Evolutionary conservation across 495 filamentous ascomycete species (phyloP).

Genomic region (Hypoxylon intermedium): DNA sequence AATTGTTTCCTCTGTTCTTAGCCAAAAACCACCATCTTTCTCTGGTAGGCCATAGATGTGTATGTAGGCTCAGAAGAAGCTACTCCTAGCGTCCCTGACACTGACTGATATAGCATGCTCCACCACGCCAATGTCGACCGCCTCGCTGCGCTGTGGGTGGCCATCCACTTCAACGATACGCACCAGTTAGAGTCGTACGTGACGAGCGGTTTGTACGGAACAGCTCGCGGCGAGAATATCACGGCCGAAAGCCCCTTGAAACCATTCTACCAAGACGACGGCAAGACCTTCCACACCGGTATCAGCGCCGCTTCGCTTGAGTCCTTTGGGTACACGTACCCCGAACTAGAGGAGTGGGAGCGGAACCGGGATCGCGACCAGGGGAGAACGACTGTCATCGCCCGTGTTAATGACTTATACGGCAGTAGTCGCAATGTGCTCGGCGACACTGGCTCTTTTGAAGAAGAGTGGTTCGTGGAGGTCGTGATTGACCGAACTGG

Average conservation of each 20-base stretch:
- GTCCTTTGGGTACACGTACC: conserved; percentile 57
- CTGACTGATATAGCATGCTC: conserved; percentile 46
- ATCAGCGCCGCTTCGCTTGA: conserved; percentile 40
- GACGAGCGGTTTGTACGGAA: conserved; percentile 44
- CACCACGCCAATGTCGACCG: conserved; percentile 59
- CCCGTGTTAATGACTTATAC: conserved; percentile 47
- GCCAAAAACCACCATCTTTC: neutral
- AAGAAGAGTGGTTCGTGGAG: conserved; percentile 44
- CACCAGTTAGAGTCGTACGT: conserved; percentile 35
- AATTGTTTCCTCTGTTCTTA: neutral
- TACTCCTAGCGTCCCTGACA: neutral
- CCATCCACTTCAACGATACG: conserved; percentile 40
- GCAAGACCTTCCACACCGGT: conserved; percentile 48
- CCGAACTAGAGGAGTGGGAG: conserved; percentile 44
- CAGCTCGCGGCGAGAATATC: conserved; percentile 36
- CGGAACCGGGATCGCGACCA: conserved; percentile 29
- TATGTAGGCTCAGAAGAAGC: neutral
- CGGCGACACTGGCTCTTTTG: neutral
- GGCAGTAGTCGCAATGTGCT: neutral
- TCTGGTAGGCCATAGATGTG: neutral
- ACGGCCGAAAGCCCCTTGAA: conserved; percentile 52
- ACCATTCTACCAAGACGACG: conserved; percentile 51
- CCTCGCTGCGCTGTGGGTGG: conserved; percentile 54
- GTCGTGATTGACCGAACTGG: conserved; percentile 43
- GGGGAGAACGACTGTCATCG: conserved; percentile 22